phyloP scores from a whole-genome alignment of 305 asterid species.

The Plantago rigida region DNA sequence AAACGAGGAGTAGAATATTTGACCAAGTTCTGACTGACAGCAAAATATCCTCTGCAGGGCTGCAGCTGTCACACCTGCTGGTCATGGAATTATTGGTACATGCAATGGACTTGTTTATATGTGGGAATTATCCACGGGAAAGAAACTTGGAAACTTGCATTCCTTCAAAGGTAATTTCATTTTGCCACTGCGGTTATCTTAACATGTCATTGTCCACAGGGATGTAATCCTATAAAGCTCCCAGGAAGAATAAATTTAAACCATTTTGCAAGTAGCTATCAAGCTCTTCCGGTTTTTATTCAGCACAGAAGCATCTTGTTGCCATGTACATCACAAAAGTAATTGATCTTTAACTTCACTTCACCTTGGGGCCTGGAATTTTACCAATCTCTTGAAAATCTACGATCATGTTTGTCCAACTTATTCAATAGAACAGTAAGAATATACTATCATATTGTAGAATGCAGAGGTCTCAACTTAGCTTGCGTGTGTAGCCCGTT shows the following conservation, averaged over 20 bases:
- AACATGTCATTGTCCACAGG: not conserved
- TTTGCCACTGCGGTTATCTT: not conserved
- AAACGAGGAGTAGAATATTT: not conserved
- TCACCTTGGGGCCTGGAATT: no score
- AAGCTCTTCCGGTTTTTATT: no score
- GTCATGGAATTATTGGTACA: constrained; percentile 74
- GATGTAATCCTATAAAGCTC: not conserved
- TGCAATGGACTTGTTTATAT: constrained; percentile 56
- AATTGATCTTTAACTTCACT: no score
- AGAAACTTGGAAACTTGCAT: constrained; percentile 49
- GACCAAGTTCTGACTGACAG: constrained; percentile 16
- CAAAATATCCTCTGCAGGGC: constrained; percentile 41
- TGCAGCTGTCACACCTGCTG: constrained; percentile 47
- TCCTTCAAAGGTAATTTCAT: constrained; percentile 48
- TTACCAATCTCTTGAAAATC: not conserved
- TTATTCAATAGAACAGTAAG: not conserved
- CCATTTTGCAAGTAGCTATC: no score
- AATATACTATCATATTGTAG: no score
- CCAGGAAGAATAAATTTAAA: no score
- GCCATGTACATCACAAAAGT: no score
- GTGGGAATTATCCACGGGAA: constrained; percentile 83
- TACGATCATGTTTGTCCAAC: constrained; percentile 6
- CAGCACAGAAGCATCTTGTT: no score
- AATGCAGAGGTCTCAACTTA: not conserved
- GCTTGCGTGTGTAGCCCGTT: not conserved